Evolutionary conservation across 306 rosid species (phyloP), one percentile per base, ranked within the genome.

Genomic region (Carpinus viminea): DNA sequence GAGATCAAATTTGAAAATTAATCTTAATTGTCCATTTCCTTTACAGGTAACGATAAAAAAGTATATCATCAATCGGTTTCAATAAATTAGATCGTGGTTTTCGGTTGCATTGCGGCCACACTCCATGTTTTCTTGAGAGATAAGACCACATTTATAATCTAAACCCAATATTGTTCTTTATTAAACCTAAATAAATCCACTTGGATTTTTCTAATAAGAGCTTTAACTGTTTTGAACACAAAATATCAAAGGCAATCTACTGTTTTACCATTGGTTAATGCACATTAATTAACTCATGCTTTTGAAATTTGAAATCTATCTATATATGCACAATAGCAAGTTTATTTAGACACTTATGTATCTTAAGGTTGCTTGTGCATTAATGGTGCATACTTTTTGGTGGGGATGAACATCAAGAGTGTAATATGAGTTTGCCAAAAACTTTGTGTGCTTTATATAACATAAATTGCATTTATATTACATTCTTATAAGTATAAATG

Each of bases 151-250:
- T 66, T 38, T 38, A 66, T 66, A 8, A 41, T 28, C 38, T 64
- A 41, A 8, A 64, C 2, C 34, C 70, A 16, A 31, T 34, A 64
- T 66, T 38, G 20, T 16, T 66, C 18, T 41, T 66, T 41, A 7
- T 66, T 11, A n/a, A n/a, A 66, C 1, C 16, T n/a, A 18, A 66
- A 41, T 66, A 21, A 41, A 38, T n/a, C 18, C 48, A 66, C 24
- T 66, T 18, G 72, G 72, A 38, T 66, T 66, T 66, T n/a, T 38
- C 47, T 66, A 38, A 43, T 41, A 43, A 66, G 72, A 66, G 72
- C 51, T 18, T 66, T 66, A 47, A 64, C 12, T 64, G 12, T 34
- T 36, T 64, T 36, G 2, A 34, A 64, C 28, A 38, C 50, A n/a
- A 18, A 18, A 43, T 66, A 66, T 41, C 51, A 18, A 17, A 64